These are phyloP conservation scores for Cystofilobasidium bisporidii DNA, from an alignment of 768 basidiomycete genomes.

Conservation along the genomic window DNA sequence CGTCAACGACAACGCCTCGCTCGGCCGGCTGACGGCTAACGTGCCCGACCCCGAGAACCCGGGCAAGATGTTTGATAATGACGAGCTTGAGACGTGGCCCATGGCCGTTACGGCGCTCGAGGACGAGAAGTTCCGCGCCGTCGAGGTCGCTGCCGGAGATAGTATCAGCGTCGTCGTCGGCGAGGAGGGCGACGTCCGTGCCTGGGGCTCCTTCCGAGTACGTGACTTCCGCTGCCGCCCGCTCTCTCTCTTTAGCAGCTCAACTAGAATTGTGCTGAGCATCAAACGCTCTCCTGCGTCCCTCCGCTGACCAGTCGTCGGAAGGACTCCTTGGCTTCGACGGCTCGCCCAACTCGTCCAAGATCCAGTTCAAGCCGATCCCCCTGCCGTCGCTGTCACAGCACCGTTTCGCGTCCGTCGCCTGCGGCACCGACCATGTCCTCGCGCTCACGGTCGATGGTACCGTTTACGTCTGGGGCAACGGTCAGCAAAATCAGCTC, in stretches of 20 bases:
- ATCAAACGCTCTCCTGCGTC: background rate
- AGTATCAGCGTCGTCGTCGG: constrained; percentile 25
- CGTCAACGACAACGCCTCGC: constrained; percentile 27
- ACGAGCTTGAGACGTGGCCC: constrained; percentile 25
- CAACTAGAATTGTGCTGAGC: background rate
- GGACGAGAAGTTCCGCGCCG: constrained; percentile 25
- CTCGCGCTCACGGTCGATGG: constrained; percentile 81
- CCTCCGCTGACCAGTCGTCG: constrained; percentile 36
- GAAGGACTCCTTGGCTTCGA: constrained; percentile 76
- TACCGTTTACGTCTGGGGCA: constrained; percentile 78
- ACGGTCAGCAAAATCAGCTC: constrained; percentile 80
- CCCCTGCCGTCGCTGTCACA: constrained; percentile 38
- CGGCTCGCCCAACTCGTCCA: constrained; percentile 47
- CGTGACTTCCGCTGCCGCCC: no score
- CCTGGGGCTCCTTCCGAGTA: constrained; percentile 27
- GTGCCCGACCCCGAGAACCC: constrained; percentile 21
- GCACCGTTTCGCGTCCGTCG: constrained; percentile 56
- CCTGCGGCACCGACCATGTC: constrained; percentile 78
- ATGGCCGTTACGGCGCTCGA: constrained; percentile 23
- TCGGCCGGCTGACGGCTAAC: constrained; percentile 23
- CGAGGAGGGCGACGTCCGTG: constrained; percentile 25
- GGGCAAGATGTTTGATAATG: constrained; percentile 18
- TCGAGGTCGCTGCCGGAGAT: constrained; percentile 26
- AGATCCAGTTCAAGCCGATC: constrained; percentile 56
- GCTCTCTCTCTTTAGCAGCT: no score